phyloP scores from a whole-genome alignment of 176 grass and related monocot species.

The Alloteropsis semialata region DNA sequence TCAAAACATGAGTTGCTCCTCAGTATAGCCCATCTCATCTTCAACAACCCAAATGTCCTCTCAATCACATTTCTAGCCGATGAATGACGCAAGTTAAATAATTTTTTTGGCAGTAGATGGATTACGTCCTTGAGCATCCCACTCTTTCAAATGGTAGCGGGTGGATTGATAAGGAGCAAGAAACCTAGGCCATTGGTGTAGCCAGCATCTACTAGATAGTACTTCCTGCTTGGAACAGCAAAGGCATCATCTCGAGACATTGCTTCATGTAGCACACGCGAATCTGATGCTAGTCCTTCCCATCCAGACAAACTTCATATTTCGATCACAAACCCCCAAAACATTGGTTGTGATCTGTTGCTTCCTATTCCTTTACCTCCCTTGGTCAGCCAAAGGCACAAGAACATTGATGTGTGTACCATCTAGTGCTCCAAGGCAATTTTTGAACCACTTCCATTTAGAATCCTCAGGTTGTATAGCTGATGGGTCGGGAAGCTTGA shows the following conservation, averaged over 20 bases:
- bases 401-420: background rate
- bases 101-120: background rate
- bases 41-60: background rate
- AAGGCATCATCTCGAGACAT: background rate
- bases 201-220: background rate
- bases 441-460: slow-evolving; percentile 10
- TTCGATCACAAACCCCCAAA: background rate
- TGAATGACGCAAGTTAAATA: background rate
- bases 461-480: slow-evolving; percentile 30
- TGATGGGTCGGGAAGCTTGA: background rate
- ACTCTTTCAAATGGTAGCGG: background rate
- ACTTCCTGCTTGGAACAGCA: background rate
- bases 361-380: background rate
- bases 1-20: background rate
- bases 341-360: background rate
- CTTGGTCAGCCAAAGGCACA: background rate
- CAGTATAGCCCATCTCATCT: background rate
- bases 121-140: background rate
- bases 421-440: background rate
- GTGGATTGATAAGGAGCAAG: background rate
- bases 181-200: background rate
- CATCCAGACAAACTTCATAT: background rate
- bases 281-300: background rate
- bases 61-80: background rate
- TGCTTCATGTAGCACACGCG: background rate